Evolutionary conservation across 495 filamentous ascomycete species (phyloP).

Genomic region (Podospora anserina): DNA sequence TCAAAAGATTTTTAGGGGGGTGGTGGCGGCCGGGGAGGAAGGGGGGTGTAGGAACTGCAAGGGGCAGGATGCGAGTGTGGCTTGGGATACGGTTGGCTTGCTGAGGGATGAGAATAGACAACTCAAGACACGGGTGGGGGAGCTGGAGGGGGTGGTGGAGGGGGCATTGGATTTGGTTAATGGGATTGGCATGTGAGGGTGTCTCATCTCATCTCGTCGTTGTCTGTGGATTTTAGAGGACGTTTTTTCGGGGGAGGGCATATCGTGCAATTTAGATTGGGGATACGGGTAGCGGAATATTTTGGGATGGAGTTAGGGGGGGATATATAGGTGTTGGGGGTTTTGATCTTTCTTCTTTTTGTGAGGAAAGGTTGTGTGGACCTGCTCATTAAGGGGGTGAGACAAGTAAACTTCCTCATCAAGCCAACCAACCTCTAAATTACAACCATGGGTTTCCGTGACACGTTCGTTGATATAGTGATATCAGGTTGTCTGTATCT

Average conservation of each 20-base stretch:
- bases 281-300: too few species aligned
- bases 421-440: too few species aligned
- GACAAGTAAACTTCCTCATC: too few species aligned
- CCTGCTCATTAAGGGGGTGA: too few species aligned
- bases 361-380: too few species aligned
- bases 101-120: slow-evolving; percentile 70
- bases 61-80: slow-evolving; percentile 60
- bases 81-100: slow-evolving; percentile 67
- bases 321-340: neutral
- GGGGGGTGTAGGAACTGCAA: slow-evolving; percentile 58
- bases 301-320: neutral
- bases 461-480: too few species aligned
- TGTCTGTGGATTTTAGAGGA: too few species aligned
- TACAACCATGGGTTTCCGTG: too few species aligned
- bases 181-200: slow-evolving; percentile 37
- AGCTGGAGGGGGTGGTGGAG: slow-evolving; percentile 67
- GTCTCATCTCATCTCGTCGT: neutral
- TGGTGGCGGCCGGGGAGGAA: slow-evolving; percentile 30
- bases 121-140: slow-evolving; percentile 63
- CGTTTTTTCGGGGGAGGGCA: neutral
- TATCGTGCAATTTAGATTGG: neutral
- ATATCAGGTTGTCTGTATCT: too few species aligned
- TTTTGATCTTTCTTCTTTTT: too few species aligned
- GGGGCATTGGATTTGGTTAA: slow-evolving; percentile 66
- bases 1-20: slow-evolving; percentile 50